phyloP scores from a whole-genome alignment of 2,329 filamentous ascomycete species.

The Dothistroma septosporum region DNA sequence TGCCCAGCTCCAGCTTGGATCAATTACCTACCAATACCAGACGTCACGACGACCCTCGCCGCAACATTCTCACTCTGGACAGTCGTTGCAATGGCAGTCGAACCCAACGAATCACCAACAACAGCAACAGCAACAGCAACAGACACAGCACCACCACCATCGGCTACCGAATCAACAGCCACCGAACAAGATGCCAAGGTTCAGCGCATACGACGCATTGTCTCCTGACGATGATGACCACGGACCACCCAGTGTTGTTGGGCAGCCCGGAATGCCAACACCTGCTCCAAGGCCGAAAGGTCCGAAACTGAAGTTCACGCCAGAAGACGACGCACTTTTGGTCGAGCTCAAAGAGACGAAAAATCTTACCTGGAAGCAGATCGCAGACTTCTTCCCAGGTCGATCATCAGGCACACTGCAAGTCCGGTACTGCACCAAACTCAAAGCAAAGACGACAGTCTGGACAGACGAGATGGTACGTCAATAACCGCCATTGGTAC shows the following conservation, averaged over 20 bases:
- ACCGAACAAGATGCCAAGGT: conserved; percentile 61
- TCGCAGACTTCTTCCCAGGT: conserved; percentile 91
- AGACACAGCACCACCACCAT: conserved; percentile 67
- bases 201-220: conserved; percentile 50
- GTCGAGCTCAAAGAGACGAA: conserved; percentile 93
- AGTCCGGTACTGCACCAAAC: conserved; percentile 89
- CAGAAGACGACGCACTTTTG: conserved; percentile 82
- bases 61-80: conserved; percentile 20
- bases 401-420: conserved; percentile 86
- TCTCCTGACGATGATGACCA: conserved; percentile 32
- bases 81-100: conserved; percentile 17
- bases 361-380: conserved; percentile 94
- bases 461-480: conserved; percentile 88
- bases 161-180: conserved; percentile 70
- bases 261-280: conserved; percentile 78
- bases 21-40: conserved; percentile 21
- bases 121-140: conserved; percentile 45
- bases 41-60: conserved; percentile 23
- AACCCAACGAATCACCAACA: conserved; percentile 38
- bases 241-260: conserved; percentile 78
- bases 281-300: conserved; percentile 77
- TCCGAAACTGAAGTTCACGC: conserved; percentile 89
- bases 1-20: conserved; percentile 20
- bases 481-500: conserved; percentile 3
- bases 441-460: conserved; percentile 87